phyloP scores from a whole-genome alignment of 441 rosid species.

The Isatis lusitanica region DNA sequence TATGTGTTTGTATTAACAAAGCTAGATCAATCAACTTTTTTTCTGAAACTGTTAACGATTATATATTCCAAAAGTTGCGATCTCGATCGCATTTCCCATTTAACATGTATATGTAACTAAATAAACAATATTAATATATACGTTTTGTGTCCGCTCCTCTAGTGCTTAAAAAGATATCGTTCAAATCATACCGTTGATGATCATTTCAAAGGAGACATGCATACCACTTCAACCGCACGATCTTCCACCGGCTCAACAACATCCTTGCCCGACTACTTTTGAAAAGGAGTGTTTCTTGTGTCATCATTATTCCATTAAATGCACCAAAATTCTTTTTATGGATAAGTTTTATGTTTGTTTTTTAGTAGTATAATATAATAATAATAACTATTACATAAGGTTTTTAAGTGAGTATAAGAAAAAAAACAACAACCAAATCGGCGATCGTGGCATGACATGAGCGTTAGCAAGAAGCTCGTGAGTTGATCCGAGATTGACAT shows the following conservation, averaged over 20 bases:
- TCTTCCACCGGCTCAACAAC: slow-evolving; percentile 21
- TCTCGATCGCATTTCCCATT: not conserved
- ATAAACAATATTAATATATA: not conserved
- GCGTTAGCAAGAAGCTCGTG: slow-evolving; percentile 23
- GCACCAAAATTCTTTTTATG: slow-evolving; percentile 5
- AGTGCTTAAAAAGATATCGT: not conserved
- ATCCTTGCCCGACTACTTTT: not conserved
- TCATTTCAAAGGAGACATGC: slow-evolving; percentile 11
- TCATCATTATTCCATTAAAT: slow-evolving; percentile 8
- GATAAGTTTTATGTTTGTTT: slow-evolving; percentile 29
- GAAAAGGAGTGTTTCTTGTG: slow-evolving; percentile 1
- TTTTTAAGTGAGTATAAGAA: slow-evolving; percentile 5
- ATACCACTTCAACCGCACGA: slow-evolving; percentile 29
- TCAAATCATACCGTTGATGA: not conserved
- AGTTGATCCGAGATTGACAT: slow-evolving; percentile 22
- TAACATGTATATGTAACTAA: not conserved
- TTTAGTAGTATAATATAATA: not conserved
- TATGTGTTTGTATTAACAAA: slow-evolving; percentile 8
- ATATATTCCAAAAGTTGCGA: not conserved
- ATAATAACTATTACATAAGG: not conserved
- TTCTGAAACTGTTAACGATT: not conserved
- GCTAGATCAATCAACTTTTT: not conserved
- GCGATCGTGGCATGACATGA: slow-evolving; percentile 36
- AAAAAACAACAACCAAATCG: slow-evolving; percentile 13
- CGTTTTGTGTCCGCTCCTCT: not conserved